Base-by-base conservation (phyloP, 352 stramenopile genomes). In the Phytophthora cryptogea region DNA sequence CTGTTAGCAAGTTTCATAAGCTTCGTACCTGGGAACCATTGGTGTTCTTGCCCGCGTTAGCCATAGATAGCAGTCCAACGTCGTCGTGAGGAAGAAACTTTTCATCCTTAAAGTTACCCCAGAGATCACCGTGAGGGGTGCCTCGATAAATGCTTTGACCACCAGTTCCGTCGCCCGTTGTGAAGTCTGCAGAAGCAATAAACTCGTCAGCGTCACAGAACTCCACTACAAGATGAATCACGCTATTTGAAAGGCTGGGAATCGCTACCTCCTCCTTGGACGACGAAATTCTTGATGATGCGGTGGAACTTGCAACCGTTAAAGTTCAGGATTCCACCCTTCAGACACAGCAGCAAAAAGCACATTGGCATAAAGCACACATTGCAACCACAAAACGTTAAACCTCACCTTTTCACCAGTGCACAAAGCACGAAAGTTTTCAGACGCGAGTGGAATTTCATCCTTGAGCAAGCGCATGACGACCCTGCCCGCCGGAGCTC, bases 401-500 rank as follows among this genome's bases (percentile, higher is more conserved):
- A 16, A 16, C 9, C 60, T n/a, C 36, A 89, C 81, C 74, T 92
- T 92, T 61, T 92, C 82, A 8, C 82, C 82, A 13, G 82, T 92
- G 56, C 82, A 92, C 27, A 91, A 59, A 28, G 74, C 89, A 11
- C 82, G 83, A 68, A 99, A 99, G 68, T 99, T 99, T 63, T 99
- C 94, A 13, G 92, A 95, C 42, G 97, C 96, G 56, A 97, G 95
- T 14, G 96, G 96, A 28, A 90, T 93, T 47, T 87, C 71, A 72
- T 98, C 89, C 49, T 90, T 92, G 16, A 98, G 97, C 20, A 99
- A 77, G 61, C 98, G 92, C 77, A 99, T 91, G 62, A 98, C 94
- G 53, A 99, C 92, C 26, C 95, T 75, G 26, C 96, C 96, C 1
- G 87, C 77, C 11, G 81, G 72, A 31, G 78, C 72, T 10, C 77